These are phyloP conservation scores for Bipolaris gigantea DNA, from an alignment of 2,329 filamentous ascomycete species.

Conservation along the genomic window DNA sequence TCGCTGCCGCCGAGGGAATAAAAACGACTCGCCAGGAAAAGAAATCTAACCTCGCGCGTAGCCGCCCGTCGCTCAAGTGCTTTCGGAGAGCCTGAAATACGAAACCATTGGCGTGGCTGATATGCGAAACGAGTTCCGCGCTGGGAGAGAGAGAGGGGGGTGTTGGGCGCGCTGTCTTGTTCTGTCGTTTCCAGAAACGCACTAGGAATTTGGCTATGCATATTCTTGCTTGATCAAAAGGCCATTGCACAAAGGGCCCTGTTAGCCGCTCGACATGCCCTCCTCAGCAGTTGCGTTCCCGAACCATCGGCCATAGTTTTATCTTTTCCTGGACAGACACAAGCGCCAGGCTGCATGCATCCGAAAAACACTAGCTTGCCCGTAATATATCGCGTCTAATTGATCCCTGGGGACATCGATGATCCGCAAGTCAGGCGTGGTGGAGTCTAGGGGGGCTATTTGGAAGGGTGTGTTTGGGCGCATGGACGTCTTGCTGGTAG, in stretches of 20 bases:
- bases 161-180: neutral
- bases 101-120: neutral
- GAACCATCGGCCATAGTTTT: conserved; percentile 11
- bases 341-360: conserved; percentile 4
- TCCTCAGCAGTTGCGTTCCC: conserved; percentile 9
- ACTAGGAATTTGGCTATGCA: conserved; percentile 6
- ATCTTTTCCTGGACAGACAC: conserved; percentile 6
- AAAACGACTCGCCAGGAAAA: neutral
- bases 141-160: neutral
- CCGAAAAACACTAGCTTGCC: neutral
- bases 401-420: conserved; percentile 13
- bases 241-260: neutral
- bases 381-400: conserved; percentile 1
- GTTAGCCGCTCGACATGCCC: conserved; percentile 15
- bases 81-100: neutral
- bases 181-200: conserved; percentile 13
- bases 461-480: conserved; percentile 8
- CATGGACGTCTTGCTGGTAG: conserved; percentile 8
- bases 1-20: too few species aligned
- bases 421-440: conserved; percentile 9
- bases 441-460: conserved; percentile 8
- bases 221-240: conserved; percentile 2
- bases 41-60: neutral
- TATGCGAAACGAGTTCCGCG: neutral
- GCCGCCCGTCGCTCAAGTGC: neutral